A percentile compares a stretch with the other conserved stretches of the same genome.
Conservation (phyloP, 2,329 filamentous ascomycete species). For the Graphilbum fragrans region DNA sequence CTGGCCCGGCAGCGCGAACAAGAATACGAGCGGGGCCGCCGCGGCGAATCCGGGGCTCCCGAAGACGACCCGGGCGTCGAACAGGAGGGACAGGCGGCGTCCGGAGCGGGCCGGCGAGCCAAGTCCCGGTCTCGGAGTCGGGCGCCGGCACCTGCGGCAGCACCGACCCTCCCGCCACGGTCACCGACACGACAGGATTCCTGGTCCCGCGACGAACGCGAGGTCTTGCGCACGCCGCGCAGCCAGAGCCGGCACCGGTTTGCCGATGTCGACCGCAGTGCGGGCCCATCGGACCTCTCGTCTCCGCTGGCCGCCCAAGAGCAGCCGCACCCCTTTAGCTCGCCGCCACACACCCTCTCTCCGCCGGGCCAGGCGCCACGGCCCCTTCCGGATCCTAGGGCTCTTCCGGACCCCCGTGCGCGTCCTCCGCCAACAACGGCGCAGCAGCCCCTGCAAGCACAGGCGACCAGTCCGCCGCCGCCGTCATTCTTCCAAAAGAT, state of each 20-base stretch:
- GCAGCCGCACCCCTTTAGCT: background rate
- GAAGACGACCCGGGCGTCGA: constrained; percentile 9
- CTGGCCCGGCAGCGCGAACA: constrained; percentile 48
- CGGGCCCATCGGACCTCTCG: background rate
- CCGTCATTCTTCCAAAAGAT: constrained; percentile 11
- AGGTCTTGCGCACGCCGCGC: constrained; percentile 46
- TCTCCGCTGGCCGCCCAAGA: no score
- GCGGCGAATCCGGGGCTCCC: constrained; percentile 35
- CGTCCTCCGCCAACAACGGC: background rate
- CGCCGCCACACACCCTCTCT: background rate
- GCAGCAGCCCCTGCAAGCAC: constrained; percentile 1
- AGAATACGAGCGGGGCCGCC: constrained; percentile 47
- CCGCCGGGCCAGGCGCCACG: constrained; percentile 20
- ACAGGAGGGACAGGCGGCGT: background rate
- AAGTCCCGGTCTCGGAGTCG: background rate
- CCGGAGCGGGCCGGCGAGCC: constrained; percentile 20
- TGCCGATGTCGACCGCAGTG: constrained; percentile 7
- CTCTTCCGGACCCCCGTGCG: no score
- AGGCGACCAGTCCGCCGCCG: no score
- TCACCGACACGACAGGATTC: constrained; percentile 41
- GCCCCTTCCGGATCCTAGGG: constrained; percentile 30
- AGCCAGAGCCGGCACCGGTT: constrained; percentile 22
- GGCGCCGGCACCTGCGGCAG: background rate
- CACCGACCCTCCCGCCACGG: constrained; percentile 11
- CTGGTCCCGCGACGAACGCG: constrained; percentile 52